These are phyloP conservation scores for Xylaria sp. DNA, from an alignment of 2,329 filamentous ascomycete species.

Conservation along the genomic window DNA sequence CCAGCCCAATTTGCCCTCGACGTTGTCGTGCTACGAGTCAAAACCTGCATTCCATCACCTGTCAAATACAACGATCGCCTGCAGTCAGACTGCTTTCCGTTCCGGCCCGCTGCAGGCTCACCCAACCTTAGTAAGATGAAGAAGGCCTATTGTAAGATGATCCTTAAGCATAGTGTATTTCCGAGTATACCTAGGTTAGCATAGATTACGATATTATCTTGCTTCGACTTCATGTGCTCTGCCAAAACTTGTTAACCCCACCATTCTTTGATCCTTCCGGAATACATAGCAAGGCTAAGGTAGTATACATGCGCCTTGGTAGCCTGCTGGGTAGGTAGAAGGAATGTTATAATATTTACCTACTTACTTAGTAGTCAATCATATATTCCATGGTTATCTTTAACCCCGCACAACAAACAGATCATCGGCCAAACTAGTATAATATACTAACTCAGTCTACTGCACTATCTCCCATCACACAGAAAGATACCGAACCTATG, in stretches of 20 bases:
- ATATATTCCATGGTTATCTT: too few species aligned
- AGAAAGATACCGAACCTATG: not conserved
- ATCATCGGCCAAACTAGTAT: not conserved
- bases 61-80: slow-evolving; percentile 28
- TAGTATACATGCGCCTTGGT: too few species aligned
- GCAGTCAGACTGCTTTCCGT: slow-evolving; percentile 37
- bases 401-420: not conserved
- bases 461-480: not conserved
- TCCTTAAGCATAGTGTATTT: not conserved
- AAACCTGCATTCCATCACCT: slow-evolving; percentile 6
- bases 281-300: too few species aligned
- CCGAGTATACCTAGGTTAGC: not conserved
- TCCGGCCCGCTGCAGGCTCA: slow-evolving; percentile 36
- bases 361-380: too few species aligned
- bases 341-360: too few species aligned
- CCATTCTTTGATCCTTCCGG: too few species aligned
- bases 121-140: slow-evolving; percentile 24
- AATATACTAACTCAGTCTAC: too few species aligned
- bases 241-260: too few species aligned
- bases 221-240: not conserved
- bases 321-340: too few species aligned
- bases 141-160: not conserved
- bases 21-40: slow-evolving; percentile 2
- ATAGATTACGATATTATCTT: not conserved
- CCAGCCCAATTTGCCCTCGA: not conserved